Conservation (phyloP, 208 protist species). For the Trypanosoma scelopori region DNA sequence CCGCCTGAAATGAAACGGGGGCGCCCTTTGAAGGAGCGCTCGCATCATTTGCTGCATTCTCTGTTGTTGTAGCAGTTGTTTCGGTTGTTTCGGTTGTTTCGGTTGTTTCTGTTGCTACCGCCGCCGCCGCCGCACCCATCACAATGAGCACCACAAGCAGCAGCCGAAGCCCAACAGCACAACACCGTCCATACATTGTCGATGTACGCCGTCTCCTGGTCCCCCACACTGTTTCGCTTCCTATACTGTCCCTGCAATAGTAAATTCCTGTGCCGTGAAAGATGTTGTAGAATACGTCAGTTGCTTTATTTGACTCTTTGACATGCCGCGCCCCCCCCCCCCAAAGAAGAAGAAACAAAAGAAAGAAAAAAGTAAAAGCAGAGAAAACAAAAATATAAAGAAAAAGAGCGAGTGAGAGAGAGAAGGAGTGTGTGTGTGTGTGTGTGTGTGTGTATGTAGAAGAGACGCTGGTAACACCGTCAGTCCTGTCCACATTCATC, state of each 20-base stretch:
- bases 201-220: neutral
- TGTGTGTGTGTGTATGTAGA: no score
- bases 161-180: conserved; percentile 20
- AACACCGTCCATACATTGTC: neutral
- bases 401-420: neutral
- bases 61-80: neutral
- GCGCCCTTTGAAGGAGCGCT: conserved; percentile 27
- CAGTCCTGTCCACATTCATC: no score
- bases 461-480: no score
- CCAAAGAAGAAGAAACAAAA: conserved; percentile 10
- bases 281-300: neutral
- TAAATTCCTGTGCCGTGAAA: no score
- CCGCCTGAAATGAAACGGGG: conserved; percentile 94
- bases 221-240: neutral
- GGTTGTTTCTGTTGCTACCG: conserved; percentile 6
- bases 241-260: neutral
- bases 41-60: conserved; percentile 2
- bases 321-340: neutral
- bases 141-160: conserved; percentile 45
- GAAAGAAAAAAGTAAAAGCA: conserved; percentile 9
- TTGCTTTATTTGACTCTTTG: neutral
- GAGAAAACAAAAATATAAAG: no score
- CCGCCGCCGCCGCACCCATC: conserved; percentile 30
- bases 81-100: neutral
- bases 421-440: no score